Evolutionary conservation across 2,329 filamentous ascomycete species (phyloP).

Genomic region (Fusarium verticillioides): DNA sequence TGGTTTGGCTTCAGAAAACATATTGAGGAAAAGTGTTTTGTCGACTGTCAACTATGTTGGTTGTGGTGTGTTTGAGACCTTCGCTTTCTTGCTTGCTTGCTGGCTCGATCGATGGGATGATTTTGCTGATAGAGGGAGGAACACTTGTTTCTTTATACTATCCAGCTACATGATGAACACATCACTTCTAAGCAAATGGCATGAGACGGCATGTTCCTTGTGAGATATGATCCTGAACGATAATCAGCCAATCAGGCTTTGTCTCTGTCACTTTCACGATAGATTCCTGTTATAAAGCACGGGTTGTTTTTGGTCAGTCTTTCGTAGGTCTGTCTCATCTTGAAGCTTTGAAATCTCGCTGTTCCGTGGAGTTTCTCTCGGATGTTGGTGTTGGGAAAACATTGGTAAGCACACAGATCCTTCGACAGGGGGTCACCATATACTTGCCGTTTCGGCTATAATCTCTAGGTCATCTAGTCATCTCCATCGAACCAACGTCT

Average conservation of each 20-base stretch:
- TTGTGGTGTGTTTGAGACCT: background rate
- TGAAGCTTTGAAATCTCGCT: slow-evolving; percentile 19
- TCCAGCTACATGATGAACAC: background rate
- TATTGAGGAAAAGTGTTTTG: background rate
- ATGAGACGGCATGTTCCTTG: background rate
- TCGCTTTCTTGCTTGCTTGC: background rate
- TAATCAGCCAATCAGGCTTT: background rate
- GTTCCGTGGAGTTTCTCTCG: slow-evolving; percentile 5
- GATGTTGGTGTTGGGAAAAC: background rate
- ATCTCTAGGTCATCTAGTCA: background rate
- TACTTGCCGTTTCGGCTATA: background rate
- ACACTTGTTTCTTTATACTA: slow-evolving; percentile 2
- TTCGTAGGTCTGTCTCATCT: background rate
- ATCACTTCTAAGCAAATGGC: background rate
- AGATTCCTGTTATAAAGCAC: background rate
- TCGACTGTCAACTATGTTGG: background rate
- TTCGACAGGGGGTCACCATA: background rate
- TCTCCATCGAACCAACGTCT: background rate
- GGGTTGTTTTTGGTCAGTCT: too few species aligned
- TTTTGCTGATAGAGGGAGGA: background rate
- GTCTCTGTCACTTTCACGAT: background rate
- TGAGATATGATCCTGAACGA: background rate
- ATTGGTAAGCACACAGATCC: background rate
- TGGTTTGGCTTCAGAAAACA: slow-evolving; percentile 24
- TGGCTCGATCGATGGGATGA: background rate